phyloP scores from a whole-genome alignment of 2,329 filamentous ascomycete genomes.

The Penicillium brevicompactum region DNA sequence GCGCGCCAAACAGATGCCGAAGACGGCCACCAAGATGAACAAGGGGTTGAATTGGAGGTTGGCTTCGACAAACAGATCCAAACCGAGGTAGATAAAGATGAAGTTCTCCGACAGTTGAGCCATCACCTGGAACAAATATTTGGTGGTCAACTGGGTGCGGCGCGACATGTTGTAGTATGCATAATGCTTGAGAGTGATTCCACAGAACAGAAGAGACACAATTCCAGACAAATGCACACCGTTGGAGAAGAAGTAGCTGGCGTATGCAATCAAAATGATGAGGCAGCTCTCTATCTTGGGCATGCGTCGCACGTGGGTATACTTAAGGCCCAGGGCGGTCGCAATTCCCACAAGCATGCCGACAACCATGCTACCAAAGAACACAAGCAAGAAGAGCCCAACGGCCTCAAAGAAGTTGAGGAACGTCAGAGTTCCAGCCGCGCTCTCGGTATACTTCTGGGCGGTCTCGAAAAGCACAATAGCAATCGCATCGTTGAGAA shows the following conservation, averaged over 20 bases:
- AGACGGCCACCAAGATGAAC: conserved; percentile 88
- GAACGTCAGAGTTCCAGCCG: conserved; percentile 70
- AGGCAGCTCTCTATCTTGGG: conserved; percentile 97
- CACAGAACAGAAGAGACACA: conserved; percentile 93
- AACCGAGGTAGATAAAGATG: conserved; percentile 97
- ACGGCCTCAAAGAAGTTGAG: conserved; percentile 87
- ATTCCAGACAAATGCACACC: conserved; percentile 96
- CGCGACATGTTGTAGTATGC: conserved; percentile 99
- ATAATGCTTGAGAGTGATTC: conserved; percentile 97
- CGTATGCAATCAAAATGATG: conserved; percentile 90
- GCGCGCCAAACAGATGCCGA: conserved; percentile 87
- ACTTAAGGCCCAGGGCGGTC: conserved; percentile 87
- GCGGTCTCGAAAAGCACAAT: conserved; percentile 99
- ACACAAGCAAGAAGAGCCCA: conserved; percentile 91
- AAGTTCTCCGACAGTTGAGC: conserved; percentile 98
- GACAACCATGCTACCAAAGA: conserved; percentile 91
- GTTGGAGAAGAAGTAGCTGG: conserved; percentile 97
- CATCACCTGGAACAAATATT: conserved; percentile 93
- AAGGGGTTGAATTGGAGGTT: conserved; percentile 88
- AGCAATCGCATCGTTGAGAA: conserved; percentile 95
- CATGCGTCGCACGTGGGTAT: conserved; percentile 88
- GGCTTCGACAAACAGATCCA: conserved; percentile 91
- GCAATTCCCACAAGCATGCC: conserved; percentile 83
- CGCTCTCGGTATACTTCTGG: conserved; percentile 80
- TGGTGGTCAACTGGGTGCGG: conserved; percentile 93